Conservation (phyloP, 1,139 yeast species). For the Petasospora fabianii region DNA sequence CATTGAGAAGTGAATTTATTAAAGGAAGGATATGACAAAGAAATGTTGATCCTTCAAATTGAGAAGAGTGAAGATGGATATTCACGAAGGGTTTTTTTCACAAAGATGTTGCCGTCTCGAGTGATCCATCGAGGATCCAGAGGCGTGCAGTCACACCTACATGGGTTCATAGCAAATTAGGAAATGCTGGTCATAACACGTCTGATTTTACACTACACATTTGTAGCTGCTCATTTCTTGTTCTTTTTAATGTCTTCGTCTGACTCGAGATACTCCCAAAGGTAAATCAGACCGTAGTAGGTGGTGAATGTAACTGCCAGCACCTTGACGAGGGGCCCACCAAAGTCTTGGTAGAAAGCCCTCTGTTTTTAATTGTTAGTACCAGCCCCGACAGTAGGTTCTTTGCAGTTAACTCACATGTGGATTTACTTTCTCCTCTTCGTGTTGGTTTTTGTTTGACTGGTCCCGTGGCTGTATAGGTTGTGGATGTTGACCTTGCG, state of each 20-base stretch:
- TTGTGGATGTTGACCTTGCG: no score
- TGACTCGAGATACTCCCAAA: constrained; percentile 40
- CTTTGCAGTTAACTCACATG: constrained; percentile 12
- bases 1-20: not conserved
- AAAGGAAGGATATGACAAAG: constrained; percentile 8
- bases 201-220: constrained; percentile 1
- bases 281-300: constrained; percentile 37
- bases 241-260: constrained; percentile 10
- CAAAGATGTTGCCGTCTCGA: not conserved
- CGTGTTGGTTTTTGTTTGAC: not conserved
- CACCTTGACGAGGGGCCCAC: constrained; percentile 40
- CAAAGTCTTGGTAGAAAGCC: constrained; percentile 40
- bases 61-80: no score
- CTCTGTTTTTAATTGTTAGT: constrained; percentile 20
- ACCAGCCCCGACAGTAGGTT: constrained; percentile 8
- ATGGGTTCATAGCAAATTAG: constrained; percentile 20
- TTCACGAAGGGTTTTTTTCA: no score
- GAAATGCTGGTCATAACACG: constrained; percentile 24
- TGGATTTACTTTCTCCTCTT: constrained; percentile 8
- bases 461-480: constrained; percentile 1
- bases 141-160: no score
- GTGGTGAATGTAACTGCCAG: constrained; percentile 39
- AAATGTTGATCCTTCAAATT: not conserved
- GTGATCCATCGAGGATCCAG: no score
- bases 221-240: not conserved